Base-by-base conservation (phyloP, 305 asterid species). In the Fraxinus paxiana region DNA sequence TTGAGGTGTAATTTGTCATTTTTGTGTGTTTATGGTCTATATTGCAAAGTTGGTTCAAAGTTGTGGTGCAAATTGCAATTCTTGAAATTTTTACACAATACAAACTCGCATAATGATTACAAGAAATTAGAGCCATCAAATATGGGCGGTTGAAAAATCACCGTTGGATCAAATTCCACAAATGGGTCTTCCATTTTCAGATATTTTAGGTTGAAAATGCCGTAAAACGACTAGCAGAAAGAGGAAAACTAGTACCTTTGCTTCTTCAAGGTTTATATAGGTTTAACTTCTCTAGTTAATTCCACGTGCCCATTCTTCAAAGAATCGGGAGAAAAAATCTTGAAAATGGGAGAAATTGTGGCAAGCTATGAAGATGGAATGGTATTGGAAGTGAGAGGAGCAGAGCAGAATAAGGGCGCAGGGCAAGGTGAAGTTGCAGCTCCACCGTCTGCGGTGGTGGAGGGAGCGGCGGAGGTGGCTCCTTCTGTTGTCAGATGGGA, bases 291-390 rank as follows among this genome's bases (percentile, higher is more conserved):
- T 63, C 8, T 79, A 81, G 1, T 46, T 75, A 18, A 6, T 54
- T 81, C 81, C 69, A 28, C 15, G 54, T 38, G 18, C 82, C 35
- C 79, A 51, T 67, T 51, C 69, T 54, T 72, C 9, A 15, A 48
- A 31, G 75, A 34, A 63, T 67, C 28, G 37, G 24, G 75, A 12
- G 24, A 17, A 48, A 48, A 20, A 71, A 59, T 87, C 77, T 81
- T 26, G 71, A 80, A 43, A 48, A 89, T 92, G 94, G 98, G 95
- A 35, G 96, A 93, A 73, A 88, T 88, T 34, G 88, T 82, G 88
- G 76, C 89, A 81, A 89, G 88, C 87, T 69, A 88, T 76, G 94
- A 81, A 74, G 87, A 80, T 10, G 85, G 79, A 35, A 81, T 81
- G 88, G 90, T 79, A 28, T 30, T 83, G 41, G 85, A 79, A 26